Percentiles rank a stretch among this genome's conserved stretches.
phyloP scores from a whole-genome alignment of 805 yeast genomes.

The Sporopachydermia quercuum region DNA sequence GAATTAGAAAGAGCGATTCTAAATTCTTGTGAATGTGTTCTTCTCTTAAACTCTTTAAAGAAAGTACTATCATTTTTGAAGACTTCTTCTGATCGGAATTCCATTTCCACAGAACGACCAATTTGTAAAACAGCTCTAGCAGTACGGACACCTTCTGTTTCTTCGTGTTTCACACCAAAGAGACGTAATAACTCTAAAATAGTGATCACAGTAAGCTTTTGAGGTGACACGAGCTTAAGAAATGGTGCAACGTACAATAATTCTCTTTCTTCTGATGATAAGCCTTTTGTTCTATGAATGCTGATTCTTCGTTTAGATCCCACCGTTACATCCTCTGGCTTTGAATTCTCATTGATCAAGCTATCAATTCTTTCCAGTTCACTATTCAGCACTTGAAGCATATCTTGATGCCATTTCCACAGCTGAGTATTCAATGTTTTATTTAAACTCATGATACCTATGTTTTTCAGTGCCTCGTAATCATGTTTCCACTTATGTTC shows the following conservation, averaged over 20 bases:
- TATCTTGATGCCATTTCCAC: conserved; percentile 71
- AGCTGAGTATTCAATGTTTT: conserved; percentile 56
- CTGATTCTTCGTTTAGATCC: not conserved
- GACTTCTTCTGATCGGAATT: conserved; percentile 58
- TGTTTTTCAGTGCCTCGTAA: conserved; percentile 46
- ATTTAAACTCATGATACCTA: conserved; percentile 37
- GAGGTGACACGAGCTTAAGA: conserved; percentile 54
- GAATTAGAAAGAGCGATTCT: conserved; percentile 23
- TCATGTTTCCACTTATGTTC: conserved; percentile 79
- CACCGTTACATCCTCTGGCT: conserved; percentile 6
- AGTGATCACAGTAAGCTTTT: conserved; percentile 70
- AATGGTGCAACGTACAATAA: conserved; percentile 48
- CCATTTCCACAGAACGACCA: conserved; percentile 75
- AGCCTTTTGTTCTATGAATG: conserved; percentile 6
- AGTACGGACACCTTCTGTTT: conserved; percentile 61
- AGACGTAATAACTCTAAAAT: conserved; percentile 68
- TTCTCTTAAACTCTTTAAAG: conserved; percentile 36
- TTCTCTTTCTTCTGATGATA: conserved; percentile 19
- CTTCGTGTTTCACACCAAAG: conserved; percentile 35
- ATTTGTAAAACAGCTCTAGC: conserved; percentile 70
- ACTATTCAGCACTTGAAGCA: conserved; percentile 54
- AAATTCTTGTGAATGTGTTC: conserved; percentile 23
- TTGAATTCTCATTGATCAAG: conserved; percentile 17
- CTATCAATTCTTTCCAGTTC: conserved; percentile 46
- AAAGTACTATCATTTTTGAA: conserved; percentile 34